Evolutionary conservation across 2,329 filamentous ascomycete genomes (phyloP).

Genomic region (Penicillium sp.): DNA sequence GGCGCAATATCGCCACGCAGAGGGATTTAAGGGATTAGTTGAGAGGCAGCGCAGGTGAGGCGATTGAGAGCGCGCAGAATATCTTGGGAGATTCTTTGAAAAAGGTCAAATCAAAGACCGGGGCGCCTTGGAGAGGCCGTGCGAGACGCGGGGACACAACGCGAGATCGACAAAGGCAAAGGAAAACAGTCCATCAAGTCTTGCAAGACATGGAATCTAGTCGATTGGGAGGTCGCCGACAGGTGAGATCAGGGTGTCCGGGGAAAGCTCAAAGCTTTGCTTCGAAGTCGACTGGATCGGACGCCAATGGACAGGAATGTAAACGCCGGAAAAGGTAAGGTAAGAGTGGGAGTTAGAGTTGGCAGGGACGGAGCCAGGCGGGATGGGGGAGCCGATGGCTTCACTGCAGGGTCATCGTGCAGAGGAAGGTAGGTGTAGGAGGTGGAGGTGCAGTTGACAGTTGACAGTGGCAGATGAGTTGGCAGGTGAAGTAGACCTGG

Average conservation of each 20-base stretch:
- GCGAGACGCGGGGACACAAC: slow-evolving; percentile 27
- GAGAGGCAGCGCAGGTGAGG: slow-evolving; percentile 1
- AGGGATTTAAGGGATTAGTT: slow-evolving; percentile 1
- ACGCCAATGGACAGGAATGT: slow-evolving; percentile 26
- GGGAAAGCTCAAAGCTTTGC: no score
- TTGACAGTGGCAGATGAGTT: not conserved
- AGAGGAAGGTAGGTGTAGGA: not conserved
- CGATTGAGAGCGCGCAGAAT: no score
- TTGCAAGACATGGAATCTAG: slow-evolving; percentile 15
- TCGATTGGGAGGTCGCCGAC: not conserved
- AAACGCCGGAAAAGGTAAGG: slow-evolving; percentile 28
- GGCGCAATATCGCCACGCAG: not conserved
- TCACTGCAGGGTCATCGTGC: slow-evolving; percentile 7
- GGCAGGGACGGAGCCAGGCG: slow-evolving; percentile 4
- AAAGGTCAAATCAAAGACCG: slow-evolving; percentile 18
- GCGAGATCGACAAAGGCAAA: slow-evolving; percentile 21
- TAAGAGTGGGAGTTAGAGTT: slow-evolving; percentile 19
- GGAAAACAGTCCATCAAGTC: slow-evolving; percentile 19
- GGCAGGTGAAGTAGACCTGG: not conserved
- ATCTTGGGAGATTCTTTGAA: slow-evolving; percentile 4
- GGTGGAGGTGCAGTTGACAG: not conserved
- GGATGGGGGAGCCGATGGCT: not conserved
- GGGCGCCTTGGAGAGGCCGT: slow-evolving; percentile 8
- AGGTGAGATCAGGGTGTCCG: no score
- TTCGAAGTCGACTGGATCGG: slow-evolving; percentile 10